These are phyloP conservation scores for Liriodendron chinense DNA, from an alignment of 164 flowering plant genomes.

Conservation along the genomic window DNA sequence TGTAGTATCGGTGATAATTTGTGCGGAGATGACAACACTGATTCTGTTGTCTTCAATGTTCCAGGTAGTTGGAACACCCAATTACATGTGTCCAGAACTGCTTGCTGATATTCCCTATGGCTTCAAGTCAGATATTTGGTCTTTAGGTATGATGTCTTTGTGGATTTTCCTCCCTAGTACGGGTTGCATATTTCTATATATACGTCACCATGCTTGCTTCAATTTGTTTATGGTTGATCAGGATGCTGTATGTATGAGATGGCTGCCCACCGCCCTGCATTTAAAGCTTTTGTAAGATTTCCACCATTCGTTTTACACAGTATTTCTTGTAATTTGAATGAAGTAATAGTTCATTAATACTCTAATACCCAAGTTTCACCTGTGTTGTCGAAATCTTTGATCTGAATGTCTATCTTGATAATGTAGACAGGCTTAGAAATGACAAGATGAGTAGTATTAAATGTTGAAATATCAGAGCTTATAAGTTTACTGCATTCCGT, in stretches of 20 bases:
- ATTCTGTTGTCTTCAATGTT: conserved; percentile 8
- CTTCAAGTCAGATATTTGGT: conserved; percentile 99
- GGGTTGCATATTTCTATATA: background rate
- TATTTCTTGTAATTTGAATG: no score
- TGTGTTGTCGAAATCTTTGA: no score
- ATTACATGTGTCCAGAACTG: conserved; percentile 99
- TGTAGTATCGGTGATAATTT: background rate
- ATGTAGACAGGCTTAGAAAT: no score
- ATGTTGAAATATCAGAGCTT: no score
- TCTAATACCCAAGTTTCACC: no score
- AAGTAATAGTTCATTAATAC: no score
- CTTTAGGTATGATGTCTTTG: conserved; percentile 55
- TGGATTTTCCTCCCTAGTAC: conserved; percentile 3
- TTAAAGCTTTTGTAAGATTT: conserved; percentile 93
- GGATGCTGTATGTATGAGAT: conserved; percentile 99
- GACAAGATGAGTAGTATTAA: no score
- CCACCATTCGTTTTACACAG: background rate
- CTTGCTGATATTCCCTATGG: conserved; percentile 99
- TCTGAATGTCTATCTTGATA: no score
- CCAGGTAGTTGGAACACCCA: conserved; percentile 99
- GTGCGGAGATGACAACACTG: background rate
- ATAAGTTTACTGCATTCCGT: no score
- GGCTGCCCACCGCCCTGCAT: conserved; percentile 99
- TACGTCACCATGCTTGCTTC: background rate
- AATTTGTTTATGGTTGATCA: conserved; percentile 29